These are phyloP conservation scores for Apiospora aurea DNA, from an alignment of 2,329 filamentous ascomycete genomes.

Conservation along the genomic window DNA sequence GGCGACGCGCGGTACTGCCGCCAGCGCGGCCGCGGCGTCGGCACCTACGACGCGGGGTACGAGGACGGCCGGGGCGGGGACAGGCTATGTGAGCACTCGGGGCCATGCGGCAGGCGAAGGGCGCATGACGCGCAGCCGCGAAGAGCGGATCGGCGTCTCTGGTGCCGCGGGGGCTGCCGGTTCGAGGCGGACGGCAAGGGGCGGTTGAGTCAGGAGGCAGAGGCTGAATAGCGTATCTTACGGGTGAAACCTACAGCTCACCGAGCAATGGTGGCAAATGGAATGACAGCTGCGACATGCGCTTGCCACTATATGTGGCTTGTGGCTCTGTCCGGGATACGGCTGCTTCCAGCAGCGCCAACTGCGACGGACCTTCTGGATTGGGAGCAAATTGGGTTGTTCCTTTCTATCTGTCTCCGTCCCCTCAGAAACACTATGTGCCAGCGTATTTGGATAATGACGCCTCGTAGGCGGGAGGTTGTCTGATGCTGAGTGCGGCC, in stretches of 20 bases:
- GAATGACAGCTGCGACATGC: neutral
- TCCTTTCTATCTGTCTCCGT: neutral
- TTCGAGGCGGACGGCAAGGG: slow-evolving; percentile 19
- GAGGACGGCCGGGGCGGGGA: slow-evolving; percentile 27
- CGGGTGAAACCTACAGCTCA: too few species aligned
- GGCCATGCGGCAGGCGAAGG: slow-evolving; percentile 27
- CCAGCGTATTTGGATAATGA: neutral
- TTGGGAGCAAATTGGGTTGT: neutral
- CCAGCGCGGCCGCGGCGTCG: slow-evolving; percentile 27
- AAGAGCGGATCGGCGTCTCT: slow-evolving; percentile 38
- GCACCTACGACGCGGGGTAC: slow-evolving; percentile 33
- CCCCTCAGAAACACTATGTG: neutral
- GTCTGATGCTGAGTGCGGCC: neutral
- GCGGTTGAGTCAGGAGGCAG: slow-evolving; percentile 24
- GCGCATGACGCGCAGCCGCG: slow-evolving; percentile 40
- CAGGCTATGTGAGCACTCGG: slow-evolving; percentile 6
- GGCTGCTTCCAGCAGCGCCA: neutral
- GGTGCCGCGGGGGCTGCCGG: slow-evolving; percentile 16
- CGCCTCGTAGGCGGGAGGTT: neutral
- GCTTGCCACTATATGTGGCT: neutral
- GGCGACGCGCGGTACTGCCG: slow-evolving; percentile 1
- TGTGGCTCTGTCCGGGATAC: neutral
- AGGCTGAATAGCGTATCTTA: slow-evolving; percentile 22
- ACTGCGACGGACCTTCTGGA: neutral
- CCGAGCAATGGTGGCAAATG: neutral